Conservation (phyloP, 1,139 yeast genomes). For the Wickerhamomyces sp. region DNA sequence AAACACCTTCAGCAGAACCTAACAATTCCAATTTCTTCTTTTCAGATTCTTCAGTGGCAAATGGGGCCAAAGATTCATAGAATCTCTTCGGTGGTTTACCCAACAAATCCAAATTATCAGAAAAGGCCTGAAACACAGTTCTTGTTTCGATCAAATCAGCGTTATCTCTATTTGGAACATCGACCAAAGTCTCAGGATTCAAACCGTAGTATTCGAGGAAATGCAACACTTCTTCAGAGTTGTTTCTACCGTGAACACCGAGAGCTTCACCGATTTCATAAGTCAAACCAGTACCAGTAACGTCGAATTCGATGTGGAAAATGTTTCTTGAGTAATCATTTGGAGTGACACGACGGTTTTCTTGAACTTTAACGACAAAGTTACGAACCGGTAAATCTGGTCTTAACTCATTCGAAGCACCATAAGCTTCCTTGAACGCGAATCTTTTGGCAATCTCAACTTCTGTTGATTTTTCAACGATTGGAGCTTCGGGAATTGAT, state of each 20-base stretch:
- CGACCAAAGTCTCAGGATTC: conserved; percentile 61
- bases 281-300: conserved; percentile 82
- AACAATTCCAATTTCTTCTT: conserved; percentile 55
- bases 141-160: conserved; percentile 56
- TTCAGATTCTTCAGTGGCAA: conserved; percentile 67
- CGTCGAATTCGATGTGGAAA: conserved; percentile 94
- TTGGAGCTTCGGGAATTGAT: conserved; percentile 34
- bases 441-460: conserved; percentile 64
- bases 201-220: conserved; percentile 72
- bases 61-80: conserved; percentile 75
- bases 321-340: conserved; percentile 85
- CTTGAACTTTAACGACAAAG: conserved; percentile 85
- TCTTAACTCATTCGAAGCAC: conserved; percentile 52
- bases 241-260: conserved; percentile 91
- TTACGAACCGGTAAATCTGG: conserved; percentile 89
- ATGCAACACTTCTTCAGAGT: conserved; percentile 53
- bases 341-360: conserved; percentile 92
- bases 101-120: conserved; percentile 78
- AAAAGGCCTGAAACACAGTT: conserved; percentile 75
- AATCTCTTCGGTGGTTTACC: conserved; percentile 97
- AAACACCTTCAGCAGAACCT: conserved; percentile 79
- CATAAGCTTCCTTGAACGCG: conserved; percentile 78
- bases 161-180: conserved; percentile 68
- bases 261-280: conserved; percentile 96
- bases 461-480: conserved; percentile 37